A percentile compares a stretch with the other conserved stretches of the same genome.
These are phyloP conservation scores for Achlya hypogyna DNA, from an alignment of 352 stramenopile genomes.

Conservation along the genomic window DNA sequence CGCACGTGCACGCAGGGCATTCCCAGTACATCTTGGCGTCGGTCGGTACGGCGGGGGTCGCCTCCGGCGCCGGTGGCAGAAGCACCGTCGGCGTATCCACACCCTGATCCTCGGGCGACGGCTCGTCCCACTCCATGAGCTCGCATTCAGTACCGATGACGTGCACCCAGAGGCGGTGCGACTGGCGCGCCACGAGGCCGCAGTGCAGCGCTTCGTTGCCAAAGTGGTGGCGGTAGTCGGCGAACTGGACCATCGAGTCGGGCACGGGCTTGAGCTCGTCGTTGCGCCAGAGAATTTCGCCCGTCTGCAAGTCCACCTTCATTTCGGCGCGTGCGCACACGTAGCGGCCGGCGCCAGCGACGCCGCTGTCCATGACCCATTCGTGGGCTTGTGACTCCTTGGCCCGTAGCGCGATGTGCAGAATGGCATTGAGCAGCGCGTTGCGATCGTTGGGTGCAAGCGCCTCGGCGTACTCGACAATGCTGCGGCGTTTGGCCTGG, in stretches of 20 bases:
- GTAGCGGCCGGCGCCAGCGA: conserved; percentile 56
- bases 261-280: conserved; percentile 86
- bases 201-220: conserved; percentile 81
- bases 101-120: conserved; percentile 60
- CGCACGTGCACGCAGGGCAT: conserved; percentile 69
- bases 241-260: conserved; percentile 85
- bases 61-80: conserved; percentile 24
- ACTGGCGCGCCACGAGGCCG: conserved; percentile 72
- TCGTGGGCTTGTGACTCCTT: conserved; percentile 50
- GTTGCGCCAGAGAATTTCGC: conserved; percentile 86
- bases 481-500: conserved; percentile 63
- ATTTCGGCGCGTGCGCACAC: conserved; percentile 64
- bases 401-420: conserved; percentile 64
- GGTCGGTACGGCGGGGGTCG: conserved; percentile 24
- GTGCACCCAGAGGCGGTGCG: conserved; percentile 83
- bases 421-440: conserved; percentile 38
- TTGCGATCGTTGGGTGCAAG: conserved; percentile 7
- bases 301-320: conserved; percentile 78
- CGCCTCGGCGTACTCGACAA: conserved; percentile 48
- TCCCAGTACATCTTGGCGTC: conserved; percentile 86
- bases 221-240: conserved; percentile 79
- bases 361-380: conserved; percentile 47
- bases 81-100: conserved; percentile 46
- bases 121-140: conserved; percentile 83
- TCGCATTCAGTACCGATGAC: conserved; percentile 83